Percentiles rank a stretch among this genome's conserved stretches.
Evolutionary conservation across 2,329 filamentous ascomycete species (phyloP).

Genomic region (Microdochium nivale): DNA sequence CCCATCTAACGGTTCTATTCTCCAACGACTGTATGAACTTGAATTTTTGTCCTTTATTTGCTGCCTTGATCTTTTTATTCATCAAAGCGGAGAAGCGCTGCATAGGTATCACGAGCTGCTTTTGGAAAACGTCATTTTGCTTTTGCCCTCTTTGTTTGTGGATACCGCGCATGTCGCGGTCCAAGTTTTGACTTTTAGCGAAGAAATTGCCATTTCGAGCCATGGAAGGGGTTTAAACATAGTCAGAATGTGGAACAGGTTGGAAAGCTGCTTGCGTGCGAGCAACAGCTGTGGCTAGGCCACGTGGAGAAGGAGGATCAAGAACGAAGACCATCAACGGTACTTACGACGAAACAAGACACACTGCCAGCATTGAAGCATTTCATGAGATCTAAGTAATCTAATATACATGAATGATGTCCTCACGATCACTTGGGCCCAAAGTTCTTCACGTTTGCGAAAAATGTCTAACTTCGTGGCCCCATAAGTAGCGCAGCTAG

Average conservation of each 20-base stretch:
- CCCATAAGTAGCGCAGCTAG: too few species aligned
- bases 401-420: neutral
- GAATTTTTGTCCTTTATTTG: constrained; percentile 7
- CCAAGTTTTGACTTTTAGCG: neutral
- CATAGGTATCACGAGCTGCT: constrained; percentile 5
- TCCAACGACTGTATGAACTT: constrained; percentile 26
- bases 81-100: constrained; percentile 14
- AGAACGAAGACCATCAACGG: neutral
- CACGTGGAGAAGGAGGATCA: neutral
- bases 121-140: neutral
- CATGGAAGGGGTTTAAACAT: neutral
- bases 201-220: neutral
- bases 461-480: too few species aligned
- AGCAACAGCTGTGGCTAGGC: neutral
- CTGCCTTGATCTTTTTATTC: neutral
- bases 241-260: neutral
- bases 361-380: neutral
- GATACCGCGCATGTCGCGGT: too few species aligned
- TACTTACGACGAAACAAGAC: neutral
- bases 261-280: neutral
- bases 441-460: too few species aligned
- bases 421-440: neutral
- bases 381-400: neutral
- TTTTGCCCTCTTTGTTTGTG: too few species aligned
- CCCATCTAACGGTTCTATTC: constrained; percentile 15